These are phyloP conservation scores for Cercospora janseana DNA, from an alignment of 2,329 filamentous ascomycete species.

Conservation along the genomic window DNA sequence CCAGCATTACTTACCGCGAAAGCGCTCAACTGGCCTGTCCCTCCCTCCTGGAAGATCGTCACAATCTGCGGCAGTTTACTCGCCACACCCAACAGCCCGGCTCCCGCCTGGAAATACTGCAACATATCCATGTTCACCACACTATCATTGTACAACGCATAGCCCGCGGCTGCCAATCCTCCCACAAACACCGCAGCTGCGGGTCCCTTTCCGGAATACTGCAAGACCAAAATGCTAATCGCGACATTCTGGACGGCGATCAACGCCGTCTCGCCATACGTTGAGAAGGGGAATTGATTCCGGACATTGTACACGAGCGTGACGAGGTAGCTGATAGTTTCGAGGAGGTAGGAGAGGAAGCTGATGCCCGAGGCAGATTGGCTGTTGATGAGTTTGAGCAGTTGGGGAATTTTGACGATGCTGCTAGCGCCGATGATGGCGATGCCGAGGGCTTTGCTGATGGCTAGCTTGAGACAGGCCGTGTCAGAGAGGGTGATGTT, in stretches of 20 bases:
- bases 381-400: slow-evolving; percentile 82
- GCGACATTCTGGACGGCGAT: slow-evolving; percentile 90
- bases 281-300: slow-evolving; percentile 91
- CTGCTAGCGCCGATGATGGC: slow-evolving; percentile 88
- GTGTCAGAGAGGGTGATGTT: slow-evolving; percentile 76
- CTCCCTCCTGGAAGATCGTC: slow-evolving; percentile 78
- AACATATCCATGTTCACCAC: slow-evolving; percentile 66
- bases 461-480: slow-evolving; percentile 80
- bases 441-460: slow-evolving; percentile 89
- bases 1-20: slow-evolving; percentile 72
- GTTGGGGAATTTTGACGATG: slow-evolving; percentile 95
- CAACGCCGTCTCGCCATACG: slow-evolving; percentile 89
- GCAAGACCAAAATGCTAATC: slow-evolving; percentile 81
- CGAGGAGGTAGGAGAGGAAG: slow-evolving; percentile 88
- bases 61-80: slow-evolving; percentile 93
- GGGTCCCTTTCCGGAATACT: slow-evolving; percentile 68
- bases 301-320: slow-evolving; percentile 88
- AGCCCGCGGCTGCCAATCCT: slow-evolving; percentile 66
- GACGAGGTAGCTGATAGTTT: slow-evolving; percentile 84
- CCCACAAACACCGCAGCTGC: slow-evolving; percentile 76
- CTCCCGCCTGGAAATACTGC: slow-evolving; percentile 76
- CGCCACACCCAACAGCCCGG: slow-evolving; percentile 76
- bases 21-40: slow-evolving; percentile 92
- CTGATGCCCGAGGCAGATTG: slow-evolving; percentile 79
- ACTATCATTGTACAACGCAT: slow-evolving; percentile 66